Conservation (phyloP, 2,329 filamentous ascomycete genomes). For the Metarhizium rileyi region DNA sequence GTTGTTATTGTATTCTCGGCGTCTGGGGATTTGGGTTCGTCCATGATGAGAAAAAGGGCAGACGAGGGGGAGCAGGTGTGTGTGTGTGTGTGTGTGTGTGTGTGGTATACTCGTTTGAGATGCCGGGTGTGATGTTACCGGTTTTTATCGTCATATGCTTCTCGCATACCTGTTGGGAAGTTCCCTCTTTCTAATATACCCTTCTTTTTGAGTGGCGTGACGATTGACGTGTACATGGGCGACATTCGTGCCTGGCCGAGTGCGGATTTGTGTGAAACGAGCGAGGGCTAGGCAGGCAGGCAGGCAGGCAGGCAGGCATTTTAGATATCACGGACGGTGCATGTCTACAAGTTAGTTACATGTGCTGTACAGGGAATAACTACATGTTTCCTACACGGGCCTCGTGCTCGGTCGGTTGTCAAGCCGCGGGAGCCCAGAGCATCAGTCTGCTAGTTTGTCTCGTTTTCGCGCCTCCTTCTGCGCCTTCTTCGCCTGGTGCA, state of each 20-base stretch:
- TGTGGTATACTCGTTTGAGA: not conserved
- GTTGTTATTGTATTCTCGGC: constrained; percentile 5
- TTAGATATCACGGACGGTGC: not conserved
- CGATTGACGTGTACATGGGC: not conserved
- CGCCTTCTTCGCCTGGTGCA: constrained; percentile 59
- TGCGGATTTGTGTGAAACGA: not conserved
- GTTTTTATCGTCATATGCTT: not conserved
- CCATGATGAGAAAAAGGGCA: not conserved
- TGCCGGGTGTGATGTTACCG: not conserved
- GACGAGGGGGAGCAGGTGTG: no score
- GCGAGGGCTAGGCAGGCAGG: not conserved
- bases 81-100: no score
- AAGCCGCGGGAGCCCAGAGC: no score
- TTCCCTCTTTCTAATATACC: constrained; percentile 8
- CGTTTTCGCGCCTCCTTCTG: constrained; percentile 50
- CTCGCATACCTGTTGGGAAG: not conserved
- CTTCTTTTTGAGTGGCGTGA: constrained; percentile 4
- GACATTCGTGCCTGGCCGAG: not conserved
- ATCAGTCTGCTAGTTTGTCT: constrained; percentile 17
- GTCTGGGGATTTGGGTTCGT: not conserved
- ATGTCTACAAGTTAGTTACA: not conserved
- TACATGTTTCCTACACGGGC: not conserved
- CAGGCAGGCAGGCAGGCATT: no score
- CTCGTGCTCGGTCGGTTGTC: not conserved
- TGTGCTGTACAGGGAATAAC: not conserved